Evolutionary conservation across 2,329 filamentous ascomycete species (phyloP), one percentile per base, ranked within the genome.

Genomic region (Pyricularia grisea): DNA sequence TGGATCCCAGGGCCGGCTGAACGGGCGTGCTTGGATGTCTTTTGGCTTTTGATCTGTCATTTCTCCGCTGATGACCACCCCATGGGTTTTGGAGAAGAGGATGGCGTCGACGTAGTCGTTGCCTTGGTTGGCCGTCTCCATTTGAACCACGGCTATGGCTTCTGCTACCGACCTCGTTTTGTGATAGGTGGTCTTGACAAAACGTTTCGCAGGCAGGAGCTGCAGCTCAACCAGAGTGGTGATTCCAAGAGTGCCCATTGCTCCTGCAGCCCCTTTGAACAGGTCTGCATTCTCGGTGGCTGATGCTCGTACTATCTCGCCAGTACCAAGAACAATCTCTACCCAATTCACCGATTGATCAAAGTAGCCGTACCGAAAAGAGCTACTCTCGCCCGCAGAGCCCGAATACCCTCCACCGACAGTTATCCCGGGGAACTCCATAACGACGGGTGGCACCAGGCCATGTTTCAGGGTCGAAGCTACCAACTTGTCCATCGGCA

Each of bases 381-480:
- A 88, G 72, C 84, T 87, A 78, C 87, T 90, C 81, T 93, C 90
- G 28, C 90, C 90, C 0, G 88, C 87, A 0, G 89, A 91, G 12
- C 90, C 90, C 0, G 89, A 87, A 76, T 87, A 92, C 3, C 89
- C 90, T 58, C 90, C 90, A 27, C 90, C 90, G 1, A 87, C 88
- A 0, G 90, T 92, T 77, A 92, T 92, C 50, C 90, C 90, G 0
- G 89, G 90, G 73, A 92, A 92, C 76, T 92, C 90, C 87, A 91
- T 91, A 27, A 92, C 89, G 2, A 92, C 87, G 2, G 88, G 89
- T 0, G 90, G 90, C 2, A 92, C 83, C 3, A 92, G 82, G 30
- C 87, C 87, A 74, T 90, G 81, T 20, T 80, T 80, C 60, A 92
- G 80, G 0, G 89, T 92, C 27, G 82, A 80, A 74, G 88, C 86